Conservation (phyloP, 2,329 filamentous ascomycete species). For the Pseudogymnoascus sp. region DNA sequence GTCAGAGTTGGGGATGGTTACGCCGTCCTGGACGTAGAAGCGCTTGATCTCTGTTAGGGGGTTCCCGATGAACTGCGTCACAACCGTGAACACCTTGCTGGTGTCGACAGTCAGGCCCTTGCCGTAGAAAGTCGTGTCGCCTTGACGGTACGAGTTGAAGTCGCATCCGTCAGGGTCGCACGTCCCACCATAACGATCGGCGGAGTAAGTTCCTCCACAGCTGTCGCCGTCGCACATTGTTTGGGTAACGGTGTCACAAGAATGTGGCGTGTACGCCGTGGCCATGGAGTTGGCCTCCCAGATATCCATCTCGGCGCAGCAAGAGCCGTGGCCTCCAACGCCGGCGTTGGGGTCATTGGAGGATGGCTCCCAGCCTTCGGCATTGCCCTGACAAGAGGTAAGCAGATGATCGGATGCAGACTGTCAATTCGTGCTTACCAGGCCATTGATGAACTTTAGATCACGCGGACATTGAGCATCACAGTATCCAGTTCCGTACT, state of each 20-base stretch:
- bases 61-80: conserved; percentile 51
- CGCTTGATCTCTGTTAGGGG: conserved; percentile 47
- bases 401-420: conserved; percentile 21
- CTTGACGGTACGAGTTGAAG: conserved; percentile 56
- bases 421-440: conserved; percentile 34
- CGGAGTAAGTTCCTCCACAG: conserved; percentile 34
- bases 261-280: conserved; percentile 51
- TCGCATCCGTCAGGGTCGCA: conserved; percentile 58
- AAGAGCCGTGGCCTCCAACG: conserved; percentile 47
- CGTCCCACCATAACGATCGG: conserved; percentile 44
- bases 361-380: conserved; percentile 43
- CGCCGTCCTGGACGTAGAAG: conserved; percentile 50
- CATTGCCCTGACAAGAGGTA: conserved; percentile 39
- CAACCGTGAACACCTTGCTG: conserved; percentile 46
- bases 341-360: conserved; percentile 45
- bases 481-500: conserved; percentile 58
- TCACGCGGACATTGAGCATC: conserved; percentile 51
- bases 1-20: conserved; percentile 44
- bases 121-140: conserved; percentile 50
- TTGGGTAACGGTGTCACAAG: conserved; percentile 40
- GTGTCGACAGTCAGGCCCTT: conserved; percentile 47
- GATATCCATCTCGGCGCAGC: conserved; percentile 63
- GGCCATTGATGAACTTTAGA: conserved; percentile 46
- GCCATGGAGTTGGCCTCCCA: conserved; percentile 58
- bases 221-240: conserved; percentile 34